Evolutionary conservation across 1,284 basidiomycete genomes (phyloP).

Genomic region (Gyrodon tennesseensis): DNA sequence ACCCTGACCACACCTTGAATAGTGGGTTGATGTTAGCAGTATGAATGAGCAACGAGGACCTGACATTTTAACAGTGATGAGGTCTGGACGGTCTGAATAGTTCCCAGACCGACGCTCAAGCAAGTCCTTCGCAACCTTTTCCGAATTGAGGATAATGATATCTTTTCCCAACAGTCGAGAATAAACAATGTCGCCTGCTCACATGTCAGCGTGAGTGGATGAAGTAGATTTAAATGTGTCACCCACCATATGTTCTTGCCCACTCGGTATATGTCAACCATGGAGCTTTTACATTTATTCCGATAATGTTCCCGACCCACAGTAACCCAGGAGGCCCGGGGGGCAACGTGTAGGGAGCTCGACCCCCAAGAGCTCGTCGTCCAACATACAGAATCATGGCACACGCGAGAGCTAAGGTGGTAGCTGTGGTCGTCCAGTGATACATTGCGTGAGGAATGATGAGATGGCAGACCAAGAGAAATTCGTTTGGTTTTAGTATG

Average conservation of each 20-base stretch:
- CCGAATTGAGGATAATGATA: slow-evolving; percentile 32
- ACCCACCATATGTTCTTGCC: slow-evolving; percentile 28
- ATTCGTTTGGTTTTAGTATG: not conserved
- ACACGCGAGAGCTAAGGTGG: not conserved
- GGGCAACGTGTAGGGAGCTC: slow-evolving; percentile 1
- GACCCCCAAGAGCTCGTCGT: not conserved
- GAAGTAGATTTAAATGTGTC: not conserved
- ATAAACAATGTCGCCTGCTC: slow-evolving; percentile 28
- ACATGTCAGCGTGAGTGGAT: not conserved
- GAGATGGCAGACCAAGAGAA: not conserved
- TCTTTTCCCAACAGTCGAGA: slow-evolving; percentile 24
- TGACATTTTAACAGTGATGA: slow-evolving; percentile 26
- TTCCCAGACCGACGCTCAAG: slow-evolving; percentile 24
- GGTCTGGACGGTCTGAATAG: slow-evolving; percentile 28
- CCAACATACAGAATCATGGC: not conserved
- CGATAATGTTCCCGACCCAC: slow-evolving; percentile 17
- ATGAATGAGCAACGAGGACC: not conserved
- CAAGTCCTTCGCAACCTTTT: slow-evolving; percentile 29
- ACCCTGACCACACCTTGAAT: slow-evolving; percentile 14
- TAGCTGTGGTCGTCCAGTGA: not conserved
- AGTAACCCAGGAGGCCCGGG: slow-evolving; percentile 23
- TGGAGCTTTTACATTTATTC: slow-evolving; percentile 10
- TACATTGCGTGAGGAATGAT: not conserved
- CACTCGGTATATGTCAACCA: slow-evolving; percentile 24
- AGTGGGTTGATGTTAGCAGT: not conserved